Percentiles rank a stretch among this genome's conserved stretches.
Evolutionary conservation across 306 rosid genomes (phyloP).

Genomic region (Amphicarpaea edgeworthii): DNA sequence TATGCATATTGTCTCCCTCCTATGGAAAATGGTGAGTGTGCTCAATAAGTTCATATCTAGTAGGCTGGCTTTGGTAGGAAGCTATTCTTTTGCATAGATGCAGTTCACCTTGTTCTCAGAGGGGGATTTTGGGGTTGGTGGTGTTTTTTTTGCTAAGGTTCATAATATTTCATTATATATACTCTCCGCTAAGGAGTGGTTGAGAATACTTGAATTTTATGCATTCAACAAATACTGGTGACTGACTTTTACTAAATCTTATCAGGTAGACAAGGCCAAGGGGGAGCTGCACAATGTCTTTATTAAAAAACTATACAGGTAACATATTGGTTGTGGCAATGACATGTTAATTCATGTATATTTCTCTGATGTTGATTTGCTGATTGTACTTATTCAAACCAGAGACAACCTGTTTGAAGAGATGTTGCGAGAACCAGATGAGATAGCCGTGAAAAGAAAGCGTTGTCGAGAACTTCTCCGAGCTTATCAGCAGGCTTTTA

Average conservation of each 20-base stretch:
- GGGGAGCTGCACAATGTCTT: too few species aligned
- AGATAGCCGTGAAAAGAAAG: too few species aligned
- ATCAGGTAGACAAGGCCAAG: slow-evolving; percentile 72
- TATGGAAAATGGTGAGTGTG: slow-evolving; percentile 10
- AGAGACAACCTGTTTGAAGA: too few species aligned
- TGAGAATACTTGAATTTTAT: slow-evolving; percentile 3
- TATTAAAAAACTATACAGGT: slow-evolving; percentile 80
- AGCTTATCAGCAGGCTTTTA: too few species aligned
- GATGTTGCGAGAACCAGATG: too few species aligned
- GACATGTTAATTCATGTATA: background rate
- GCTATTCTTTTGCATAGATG: slow-evolving; percentile 28
- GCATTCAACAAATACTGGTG: slow-evolving; percentile 32
- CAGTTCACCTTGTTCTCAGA: background rate
- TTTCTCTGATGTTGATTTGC: too few species aligned
- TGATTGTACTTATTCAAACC: too few species aligned
- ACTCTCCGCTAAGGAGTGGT: slow-evolving; percentile 5
- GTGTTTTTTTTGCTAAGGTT: background rate
- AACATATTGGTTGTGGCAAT: slow-evolving; percentile 18
- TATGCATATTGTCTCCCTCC: slow-evolving; percentile 9
- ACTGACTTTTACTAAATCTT: slow-evolving; percentile 33
- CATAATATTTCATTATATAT: slow-evolving; percentile 27
- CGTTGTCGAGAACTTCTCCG: too few species aligned
- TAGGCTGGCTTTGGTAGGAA: slow-evolving; percentile 3
- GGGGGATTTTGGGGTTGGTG: background rate
- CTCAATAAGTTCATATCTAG: slow-evolving; percentile 18